A percentile compares a stretch with the other conserved stretches of the same genome.
Evolutionary conservation across 2,329 filamentous ascomycete species (phyloP).

Genomic region (Trichoderma cornu-damae): DNA sequence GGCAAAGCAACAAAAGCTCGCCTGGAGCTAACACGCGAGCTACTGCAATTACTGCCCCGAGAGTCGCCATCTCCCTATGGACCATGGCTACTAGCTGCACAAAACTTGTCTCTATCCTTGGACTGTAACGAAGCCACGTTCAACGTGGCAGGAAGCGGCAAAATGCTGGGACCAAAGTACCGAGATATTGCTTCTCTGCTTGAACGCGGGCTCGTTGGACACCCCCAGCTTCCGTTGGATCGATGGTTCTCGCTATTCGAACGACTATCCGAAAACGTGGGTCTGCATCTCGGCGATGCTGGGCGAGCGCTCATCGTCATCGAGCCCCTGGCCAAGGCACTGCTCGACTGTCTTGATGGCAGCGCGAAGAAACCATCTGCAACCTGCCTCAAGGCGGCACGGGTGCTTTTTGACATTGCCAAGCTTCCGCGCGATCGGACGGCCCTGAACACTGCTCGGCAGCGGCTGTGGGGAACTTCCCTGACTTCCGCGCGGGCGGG

Average conservation of each 20-base stretch:
- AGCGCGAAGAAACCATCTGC: slow-evolving; percentile 18
- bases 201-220: slow-evolving; percentile 51
- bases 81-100: slow-evolving; percentile 48
- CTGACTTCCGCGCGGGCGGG: slow-evolving; percentile 35
- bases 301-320: slow-evolving; percentile 62
- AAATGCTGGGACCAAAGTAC: slow-evolving; percentile 61
- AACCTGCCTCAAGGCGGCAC: slow-evolving; percentile 33
- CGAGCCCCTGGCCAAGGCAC: slow-evolving; percentile 61
- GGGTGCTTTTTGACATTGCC: slow-evolving; percentile 44
- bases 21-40: slow-evolving; percentile 45
- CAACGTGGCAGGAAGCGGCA: slow-evolving; percentile 29
- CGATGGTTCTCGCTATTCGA: slow-evolving; percentile 54
- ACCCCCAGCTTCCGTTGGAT: slow-evolving; percentile 43
- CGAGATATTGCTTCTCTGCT: slow-evolving; percentile 65
- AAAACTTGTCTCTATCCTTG: slow-evolving; percentile 41
- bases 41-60: slow-evolving; percentile 46
- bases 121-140: slow-evolving; percentile 24
- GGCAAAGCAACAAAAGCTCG: slow-evolving; percentile 42
- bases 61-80: slow-evolving; percentile 44
- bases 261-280: slow-evolving; percentile 51
- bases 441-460: slow-evolving; percentile 59
- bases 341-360: slow-evolving; percentile 37
- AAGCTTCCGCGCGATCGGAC: slow-evolving; percentile 55
- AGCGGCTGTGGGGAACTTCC: slow-evolving; percentile 56
- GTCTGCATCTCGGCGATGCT: slow-evolving; percentile 60